phyloP scores from a whole-genome alignment of 2,329 filamentous ascomycete genomes.

The Botrytis squamosa region DNA sequence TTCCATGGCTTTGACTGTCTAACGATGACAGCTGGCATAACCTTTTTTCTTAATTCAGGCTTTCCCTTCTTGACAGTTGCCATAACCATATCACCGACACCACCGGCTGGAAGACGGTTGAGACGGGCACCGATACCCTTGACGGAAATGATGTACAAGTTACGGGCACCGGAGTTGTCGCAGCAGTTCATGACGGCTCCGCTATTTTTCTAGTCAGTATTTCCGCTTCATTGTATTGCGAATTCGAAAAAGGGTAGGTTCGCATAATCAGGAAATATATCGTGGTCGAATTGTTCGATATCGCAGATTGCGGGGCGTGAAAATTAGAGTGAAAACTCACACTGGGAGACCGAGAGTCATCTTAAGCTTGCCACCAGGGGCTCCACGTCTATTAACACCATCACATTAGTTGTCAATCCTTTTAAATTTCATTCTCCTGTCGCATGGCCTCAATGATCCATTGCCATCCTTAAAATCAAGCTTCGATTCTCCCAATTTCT shows the following conservation, averaged over 20 bases:
- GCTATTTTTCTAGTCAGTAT: slow-evolving; percentile 48
- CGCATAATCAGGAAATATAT: neutral
- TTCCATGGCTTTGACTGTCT: slow-evolving; percentile 99
- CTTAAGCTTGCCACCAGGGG: slow-evolving; percentile 99
- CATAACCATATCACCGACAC: slow-evolving; percentile 99
- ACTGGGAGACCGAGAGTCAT: slow-evolving; percentile 99
- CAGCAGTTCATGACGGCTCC: slow-evolving; percentile 99
- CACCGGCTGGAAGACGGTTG: slow-evolving; percentile 94
- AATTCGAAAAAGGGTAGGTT: slow-evolving; percentile 3
- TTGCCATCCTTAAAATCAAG: neutral
- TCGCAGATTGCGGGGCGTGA: slow-evolving; percentile 27
- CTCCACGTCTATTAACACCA: slow-evolving; percentile 63
- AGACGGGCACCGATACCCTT: slow-evolving; percentile 97
- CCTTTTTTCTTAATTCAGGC: slow-evolving; percentile 99
- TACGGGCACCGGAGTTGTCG: slow-evolving; percentile 98
- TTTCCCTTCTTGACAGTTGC: slow-evolving; percentile 99
- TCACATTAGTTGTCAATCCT: slow-evolving; percentile 26
- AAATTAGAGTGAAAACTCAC: slow-evolving; percentile 60
- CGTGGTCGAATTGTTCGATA: slow-evolving; percentile 35
- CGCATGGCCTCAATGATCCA: neutral
- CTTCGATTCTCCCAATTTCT: neutral
- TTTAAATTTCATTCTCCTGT: neutral
- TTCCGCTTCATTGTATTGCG: slow-evolving; percentile 1
- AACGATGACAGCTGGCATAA: slow-evolving; percentile 99
- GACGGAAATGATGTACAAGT: slow-evolving; percentile 99